Percentiles rank a stretch among this genome's conserved stretches.
phyloP scores from a whole-genome alignment of 108 stramenopile genomes.

The Skeletonema menzelii region DNA sequence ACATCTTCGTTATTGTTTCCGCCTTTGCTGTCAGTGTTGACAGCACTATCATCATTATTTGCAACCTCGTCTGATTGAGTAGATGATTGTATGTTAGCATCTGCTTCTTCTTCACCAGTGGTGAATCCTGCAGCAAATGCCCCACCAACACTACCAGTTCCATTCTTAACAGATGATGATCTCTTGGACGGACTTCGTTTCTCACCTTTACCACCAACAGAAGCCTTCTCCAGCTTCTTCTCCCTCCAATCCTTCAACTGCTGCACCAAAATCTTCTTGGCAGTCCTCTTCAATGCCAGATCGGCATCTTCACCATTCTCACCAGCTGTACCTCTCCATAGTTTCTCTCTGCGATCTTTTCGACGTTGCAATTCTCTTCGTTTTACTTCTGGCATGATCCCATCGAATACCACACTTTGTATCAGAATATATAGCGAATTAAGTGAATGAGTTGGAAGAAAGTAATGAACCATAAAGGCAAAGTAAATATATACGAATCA shows the following conservation, averaged over 20 bases:
- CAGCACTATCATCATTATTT: background rate
- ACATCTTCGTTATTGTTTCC: conserved; percentile 18
- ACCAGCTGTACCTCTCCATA: conserved; percentile 41
- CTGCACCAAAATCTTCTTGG: conserved; percentile 72
- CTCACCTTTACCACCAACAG: background rate
- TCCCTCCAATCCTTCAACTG: conserved; percentile 52
- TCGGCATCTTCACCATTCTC: conserved; percentile 28
- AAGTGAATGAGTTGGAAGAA: background rate
- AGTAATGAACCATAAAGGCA: too few species aligned
- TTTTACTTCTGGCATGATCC: conserved; percentile 90
- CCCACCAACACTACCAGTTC: conserved; percentile 8
- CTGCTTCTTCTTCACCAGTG: conserved; percentile 17
- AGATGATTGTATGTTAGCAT: conserved; percentile 3
- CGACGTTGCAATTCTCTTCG: conserved; percentile 69
- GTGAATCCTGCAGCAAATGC: conserved; percentile 75
- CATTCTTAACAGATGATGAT: conserved; percentile 4
- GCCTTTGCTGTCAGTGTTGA: background rate
- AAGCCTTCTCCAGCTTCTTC: conserved; percentile 17
- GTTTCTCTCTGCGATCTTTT: conserved; percentile 60
- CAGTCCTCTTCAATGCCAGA: conserved; percentile 62
- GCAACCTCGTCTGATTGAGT: background rate
- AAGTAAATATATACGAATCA: background rate
- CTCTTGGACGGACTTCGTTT: conserved; percentile 6
- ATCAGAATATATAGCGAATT: too few species aligned
- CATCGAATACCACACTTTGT: background rate